Evolutionary conservation across 2,329 filamentous ascomycete genomes (phyloP).

Genomic region (Metarhizium rileyi): DNA sequence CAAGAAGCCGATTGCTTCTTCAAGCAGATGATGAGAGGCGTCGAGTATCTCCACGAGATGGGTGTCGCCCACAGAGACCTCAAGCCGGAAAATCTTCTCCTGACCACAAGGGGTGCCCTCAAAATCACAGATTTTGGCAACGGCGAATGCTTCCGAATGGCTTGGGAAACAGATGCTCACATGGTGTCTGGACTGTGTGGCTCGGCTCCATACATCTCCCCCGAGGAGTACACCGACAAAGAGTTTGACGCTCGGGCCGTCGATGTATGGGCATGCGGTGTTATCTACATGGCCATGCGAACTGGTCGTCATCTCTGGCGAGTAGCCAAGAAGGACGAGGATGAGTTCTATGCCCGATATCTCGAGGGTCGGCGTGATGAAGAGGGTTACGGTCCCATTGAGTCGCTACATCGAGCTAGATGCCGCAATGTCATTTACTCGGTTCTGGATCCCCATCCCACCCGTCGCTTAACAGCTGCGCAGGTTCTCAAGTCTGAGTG

Average conservation of each 20-base stretch:
- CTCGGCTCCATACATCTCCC: slow-evolving; percentile 93
- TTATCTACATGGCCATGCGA: slow-evolving; percentile 99
- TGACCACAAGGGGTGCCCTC: slow-evolving; percentile 84
- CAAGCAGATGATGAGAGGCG: slow-evolving; percentile 97
- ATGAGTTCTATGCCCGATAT: slow-evolving; percentile 94
- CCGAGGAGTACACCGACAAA: slow-evolving; percentile 89
- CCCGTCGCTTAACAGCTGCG: slow-evolving; percentile 84
- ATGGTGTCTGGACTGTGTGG: slow-evolving; percentile 97
- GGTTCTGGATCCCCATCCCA: slow-evolving; percentile 89
- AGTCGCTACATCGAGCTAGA: slow-evolving; percentile 85
- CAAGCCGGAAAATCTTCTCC: slow-evolving; percentile 90
- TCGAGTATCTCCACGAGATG: slow-evolving; percentile 99
- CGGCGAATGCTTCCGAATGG: slow-evolving; percentile 98
- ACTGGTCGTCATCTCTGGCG: slow-evolving; percentile 94
- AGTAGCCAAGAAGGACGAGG: slow-evolving; percentile 91
- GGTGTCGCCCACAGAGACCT: slow-evolving; percentile 93
- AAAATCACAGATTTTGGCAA: slow-evolving; percentile 99
- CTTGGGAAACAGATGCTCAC: slow-evolving; percentile 96
- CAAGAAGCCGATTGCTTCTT: slow-evolving; percentile 96
- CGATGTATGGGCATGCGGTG: slow-evolving; percentile 95
- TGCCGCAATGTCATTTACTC: slow-evolving; percentile 99
- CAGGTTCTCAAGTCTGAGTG: slow-evolving; percentile 98
- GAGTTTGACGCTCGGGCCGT: slow-evolving; percentile 98
- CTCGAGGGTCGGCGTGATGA: slow-evolving; percentile 88
- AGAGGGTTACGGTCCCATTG: slow-evolving; percentile 91